Conservation (phyloP, 805 yeast genomes). For the Nakazawaea holstii region DNA sequence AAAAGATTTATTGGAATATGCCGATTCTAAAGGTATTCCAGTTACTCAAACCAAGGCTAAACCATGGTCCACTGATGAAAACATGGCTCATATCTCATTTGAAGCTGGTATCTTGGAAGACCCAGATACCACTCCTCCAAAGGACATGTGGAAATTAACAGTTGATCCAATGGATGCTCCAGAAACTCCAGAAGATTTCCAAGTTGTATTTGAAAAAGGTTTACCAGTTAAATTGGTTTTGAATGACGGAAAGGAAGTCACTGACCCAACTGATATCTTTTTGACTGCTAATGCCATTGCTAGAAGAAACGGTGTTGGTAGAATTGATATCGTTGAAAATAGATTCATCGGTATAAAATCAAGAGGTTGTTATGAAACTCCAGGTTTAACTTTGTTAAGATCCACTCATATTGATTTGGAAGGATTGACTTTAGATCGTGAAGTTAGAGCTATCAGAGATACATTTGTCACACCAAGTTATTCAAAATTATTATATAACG, state of each 20-base stretch:
- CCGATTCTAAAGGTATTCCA: conserved; percentile 86
- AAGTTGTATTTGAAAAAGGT: conserved; percentile 80
- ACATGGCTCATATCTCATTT: conserved; percentile 97
- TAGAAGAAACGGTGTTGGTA: conserved; percentile 99
- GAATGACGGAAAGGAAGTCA: conserved; percentile 54
- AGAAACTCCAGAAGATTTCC: conserved; percentile 82
- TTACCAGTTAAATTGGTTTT: conserved; percentile 77
- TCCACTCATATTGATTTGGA: conserved; percentile 92
- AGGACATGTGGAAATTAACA: conserved; percentile 99
- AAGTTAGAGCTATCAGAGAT: conserved; percentile 95
- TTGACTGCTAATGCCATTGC: conserved; percentile 90
- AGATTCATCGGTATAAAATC: conserved; percentile 98
- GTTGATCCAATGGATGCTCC: conserved; percentile 97
- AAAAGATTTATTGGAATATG: conserved; percentile 90
- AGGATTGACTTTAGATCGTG: conserved; percentile 95
- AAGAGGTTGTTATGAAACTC: conserved; percentile 99
- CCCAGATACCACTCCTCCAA: conserved; percentile 98
- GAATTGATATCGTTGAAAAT: conserved; percentile 98
- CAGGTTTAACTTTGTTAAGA: conserved; percentile 94
- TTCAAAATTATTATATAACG: conserved; percentile 89
- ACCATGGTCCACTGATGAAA: conserved; percentile 99
- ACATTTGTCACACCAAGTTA: conserved; percentile 90
- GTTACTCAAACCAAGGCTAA: conserved; percentile 97
- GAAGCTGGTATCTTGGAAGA: conserved; percentile 99
- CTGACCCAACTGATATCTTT: conserved; percentile 91